A percentile compares a stretch with the other conserved stretches of the same genome.
phyloP scores from a whole-genome alignment of 495 filamentous ascomycete species.

The Aspergillus nidulans region DNA sequence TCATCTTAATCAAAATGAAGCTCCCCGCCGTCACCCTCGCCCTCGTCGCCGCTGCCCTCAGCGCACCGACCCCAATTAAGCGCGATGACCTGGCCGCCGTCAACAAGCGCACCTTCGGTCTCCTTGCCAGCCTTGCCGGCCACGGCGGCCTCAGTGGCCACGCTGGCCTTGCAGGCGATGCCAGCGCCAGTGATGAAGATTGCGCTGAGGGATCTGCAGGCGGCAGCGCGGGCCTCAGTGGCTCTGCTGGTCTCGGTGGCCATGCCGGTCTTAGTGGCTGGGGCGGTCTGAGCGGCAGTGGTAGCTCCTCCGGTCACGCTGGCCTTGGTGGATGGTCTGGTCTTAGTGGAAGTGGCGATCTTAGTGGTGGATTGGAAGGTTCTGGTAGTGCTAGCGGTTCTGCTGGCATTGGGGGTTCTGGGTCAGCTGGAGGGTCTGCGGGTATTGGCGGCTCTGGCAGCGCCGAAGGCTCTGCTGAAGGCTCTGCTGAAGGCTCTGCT shows the following conservation, averaged over 20 bases:
- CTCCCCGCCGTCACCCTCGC: neutral
- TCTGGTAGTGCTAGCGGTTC: neutral
- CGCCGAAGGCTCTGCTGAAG: neutral
- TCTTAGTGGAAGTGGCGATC: neutral
- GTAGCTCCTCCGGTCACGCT: no score
- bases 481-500: neutral
- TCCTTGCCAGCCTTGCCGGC: neutral
- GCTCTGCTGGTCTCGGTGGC: neutral
- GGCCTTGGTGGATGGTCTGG: no score
- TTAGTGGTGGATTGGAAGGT: neutral
- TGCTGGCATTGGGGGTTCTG: neutral
- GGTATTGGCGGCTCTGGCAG: neutral
- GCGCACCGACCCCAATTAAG: neutral
- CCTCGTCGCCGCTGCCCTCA: neutral
- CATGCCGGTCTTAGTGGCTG: neutral
- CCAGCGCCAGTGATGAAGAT: neutral
- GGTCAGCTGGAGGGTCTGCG: neutral
- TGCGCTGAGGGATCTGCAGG: neutral
- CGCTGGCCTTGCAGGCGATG: neutral
- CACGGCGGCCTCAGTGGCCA: neutral
- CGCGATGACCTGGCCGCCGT: neutral
- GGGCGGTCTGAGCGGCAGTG: no score
- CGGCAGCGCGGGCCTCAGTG: neutral
- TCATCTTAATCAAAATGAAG: neutral
- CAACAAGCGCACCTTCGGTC: neutral